Percentiles rank a stretch among this genome's conserved stretches.
phyloP scores from a whole-genome alignment of 768 basidiomycete genomes.

The Leccinum subgranulosum region DNA sequence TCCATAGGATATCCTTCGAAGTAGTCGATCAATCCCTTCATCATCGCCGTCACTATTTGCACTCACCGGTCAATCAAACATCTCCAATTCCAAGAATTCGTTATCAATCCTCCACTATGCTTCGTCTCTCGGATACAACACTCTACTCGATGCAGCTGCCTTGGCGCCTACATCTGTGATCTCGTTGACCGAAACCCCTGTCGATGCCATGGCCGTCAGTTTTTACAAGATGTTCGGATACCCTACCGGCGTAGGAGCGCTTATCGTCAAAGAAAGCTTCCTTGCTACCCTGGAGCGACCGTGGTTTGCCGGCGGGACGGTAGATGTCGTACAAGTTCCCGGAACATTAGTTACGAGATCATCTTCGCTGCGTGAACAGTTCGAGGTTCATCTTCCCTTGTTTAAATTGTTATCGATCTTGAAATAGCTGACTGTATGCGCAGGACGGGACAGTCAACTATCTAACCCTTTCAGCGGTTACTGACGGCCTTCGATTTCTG shows the following conservation, averaged over 20 bases:
- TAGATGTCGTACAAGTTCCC: constrained; percentile 81
- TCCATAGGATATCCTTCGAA: constrained; percentile 51
- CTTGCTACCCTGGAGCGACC: constrained; percentile 59
- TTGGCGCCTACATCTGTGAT: constrained; percentile 70
- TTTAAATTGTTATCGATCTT: neutral
- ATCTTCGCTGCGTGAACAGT: constrained; percentile 61
- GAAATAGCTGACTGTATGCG: constrained; percentile 9
- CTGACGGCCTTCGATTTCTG: constrained; percentile 73
- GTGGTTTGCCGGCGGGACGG: constrained; percentile 85
- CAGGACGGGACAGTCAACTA: constrained; percentile 89
- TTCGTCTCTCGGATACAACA: constrained; percentile 64
- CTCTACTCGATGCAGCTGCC: constrained; percentile 80
- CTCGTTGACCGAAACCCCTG: constrained; percentile 60
- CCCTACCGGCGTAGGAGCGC: constrained; percentile 80
- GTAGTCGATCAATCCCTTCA: constrained; percentile 41
- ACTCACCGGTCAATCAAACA: constrained; percentile 78
- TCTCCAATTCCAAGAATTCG: constrained; percentile 71
- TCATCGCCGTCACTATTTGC: constrained; percentile 59
- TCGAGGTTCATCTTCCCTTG: constrained; percentile 51
- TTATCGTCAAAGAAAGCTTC: constrained; percentile 71
- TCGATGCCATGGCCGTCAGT: constrained; percentile 80
- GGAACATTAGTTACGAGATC: constrained; percentile 64
- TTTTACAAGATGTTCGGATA: constrained; percentile 93
- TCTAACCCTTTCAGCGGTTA: constrained; percentile 70
- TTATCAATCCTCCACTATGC: constrained; percentile 65